Conservation (phyloP, 495 filamentous ascomycete species). For the Neurospora hispaniola region DNA sequence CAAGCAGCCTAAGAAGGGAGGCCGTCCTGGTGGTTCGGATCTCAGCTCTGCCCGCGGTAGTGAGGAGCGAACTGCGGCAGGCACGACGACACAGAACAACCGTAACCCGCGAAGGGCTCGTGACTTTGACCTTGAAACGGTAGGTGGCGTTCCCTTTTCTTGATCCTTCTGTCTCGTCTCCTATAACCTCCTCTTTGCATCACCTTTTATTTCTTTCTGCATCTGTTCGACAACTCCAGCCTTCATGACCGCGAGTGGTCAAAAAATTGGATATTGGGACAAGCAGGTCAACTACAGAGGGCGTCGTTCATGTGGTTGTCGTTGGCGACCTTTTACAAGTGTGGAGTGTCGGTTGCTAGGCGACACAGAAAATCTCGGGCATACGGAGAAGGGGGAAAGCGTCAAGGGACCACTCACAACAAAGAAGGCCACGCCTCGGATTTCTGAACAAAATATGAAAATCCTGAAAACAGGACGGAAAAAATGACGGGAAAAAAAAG, state of each 20-base stretch:
- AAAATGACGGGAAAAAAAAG: background rate
- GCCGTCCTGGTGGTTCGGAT: constrained; percentile 57
- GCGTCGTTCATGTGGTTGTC: background rate
- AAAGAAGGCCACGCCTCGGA: background rate
- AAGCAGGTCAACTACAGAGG: background rate
- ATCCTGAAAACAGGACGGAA: background rate
- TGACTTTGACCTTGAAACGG: constrained; percentile 81
- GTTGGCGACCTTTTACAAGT: background rate
- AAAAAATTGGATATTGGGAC: background rate
- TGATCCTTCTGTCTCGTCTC: constrained; percentile 3
- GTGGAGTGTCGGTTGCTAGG: background rate
- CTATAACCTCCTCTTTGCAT: background rate
- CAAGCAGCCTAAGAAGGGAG: constrained; percentile 45
- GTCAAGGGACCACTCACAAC: background rate
- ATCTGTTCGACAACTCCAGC: background rate
- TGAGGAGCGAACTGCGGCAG: constrained; percentile 64
- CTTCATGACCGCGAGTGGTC: background rate
- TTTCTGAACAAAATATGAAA: background rate
- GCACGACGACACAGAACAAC: constrained; percentile 46
- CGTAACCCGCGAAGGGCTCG: constrained; percentile 55
- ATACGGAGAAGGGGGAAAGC: background rate
- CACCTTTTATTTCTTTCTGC: background rate
- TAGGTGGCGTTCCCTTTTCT: constrained; percentile 36
- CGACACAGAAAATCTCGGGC: background rate
- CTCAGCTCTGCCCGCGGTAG: constrained; percentile 71